phyloP scores from a whole-genome alignment of 176 grass and related monocot species.

The Bolboschoenus planiculmis region DNA sequence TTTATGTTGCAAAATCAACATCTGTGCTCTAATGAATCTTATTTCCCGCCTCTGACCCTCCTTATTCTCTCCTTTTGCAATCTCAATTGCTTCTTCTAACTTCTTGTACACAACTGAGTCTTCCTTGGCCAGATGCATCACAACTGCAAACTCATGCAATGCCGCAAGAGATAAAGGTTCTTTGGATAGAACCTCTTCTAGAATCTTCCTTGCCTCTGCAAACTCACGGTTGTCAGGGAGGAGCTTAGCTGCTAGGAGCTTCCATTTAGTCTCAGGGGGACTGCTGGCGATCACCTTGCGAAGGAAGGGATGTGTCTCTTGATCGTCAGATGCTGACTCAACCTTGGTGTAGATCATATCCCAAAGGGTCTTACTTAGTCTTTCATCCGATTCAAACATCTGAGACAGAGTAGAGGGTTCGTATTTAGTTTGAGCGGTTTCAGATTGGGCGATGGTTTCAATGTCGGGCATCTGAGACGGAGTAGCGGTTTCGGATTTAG shows the following conservation, averaged over 20 bases:
- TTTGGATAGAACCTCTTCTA: conserved; percentile 31
- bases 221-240: conserved; percentile 20
- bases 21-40: conserved; percentile 47
- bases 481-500: conserved; percentile 11
- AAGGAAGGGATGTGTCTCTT: too few relatives aligned
- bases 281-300: conserved; percentile 15
- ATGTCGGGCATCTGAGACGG: not conserved
- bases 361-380: conserved; percentile 2
- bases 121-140: conserved; percentile 27
- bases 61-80: conserved; percentile 24
- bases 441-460: too few relatives aligned
- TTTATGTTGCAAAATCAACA: conserved; percentile 57
- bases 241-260: conserved; percentile 29
- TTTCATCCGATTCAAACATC: conserved; percentile 19
- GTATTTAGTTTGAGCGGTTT: not conserved
- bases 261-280: conserved; percentile 28
- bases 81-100: conserved; percentile 30
- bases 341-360: conserved; percentile 23
- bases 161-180: conserved; percentile 42
- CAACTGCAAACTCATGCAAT: conserved; percentile 52
- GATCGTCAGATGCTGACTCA: too few relatives aligned
- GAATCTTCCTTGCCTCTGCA: conserved; percentile 18
- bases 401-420: conserved; percentile 12
- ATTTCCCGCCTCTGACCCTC: conserved; percentile 25
- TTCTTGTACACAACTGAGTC: conserved; percentile 24